These are phyloP conservation scores for Penicillium thymicola DNA, from an alignment of 2,329 filamentous ascomycete species.

Conservation along the genomic window DNA sequence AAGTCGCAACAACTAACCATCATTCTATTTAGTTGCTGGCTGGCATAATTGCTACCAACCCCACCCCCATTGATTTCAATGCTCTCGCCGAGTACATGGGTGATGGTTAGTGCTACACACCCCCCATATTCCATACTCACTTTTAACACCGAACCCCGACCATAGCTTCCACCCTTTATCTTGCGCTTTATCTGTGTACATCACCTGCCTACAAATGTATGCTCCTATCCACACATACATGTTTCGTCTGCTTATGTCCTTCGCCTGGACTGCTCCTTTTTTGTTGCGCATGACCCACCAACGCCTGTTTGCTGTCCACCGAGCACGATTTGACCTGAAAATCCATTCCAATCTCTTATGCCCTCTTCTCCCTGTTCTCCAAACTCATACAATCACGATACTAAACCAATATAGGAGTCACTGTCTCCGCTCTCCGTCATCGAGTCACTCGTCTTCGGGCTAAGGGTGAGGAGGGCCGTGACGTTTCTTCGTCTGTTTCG, in stretches of 20 bases:
- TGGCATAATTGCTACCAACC: background rate
- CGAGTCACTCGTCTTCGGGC: background rate
- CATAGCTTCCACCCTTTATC: background rate
- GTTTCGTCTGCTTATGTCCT: too few species aligned
- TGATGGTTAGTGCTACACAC: background rate
- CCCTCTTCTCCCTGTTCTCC: fast-evolving
- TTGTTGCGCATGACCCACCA: too few species aligned
- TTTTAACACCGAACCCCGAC: background rate
- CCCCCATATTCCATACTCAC: background rate
- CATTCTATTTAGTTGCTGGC: background rate
- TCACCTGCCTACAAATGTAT: too few species aligned
- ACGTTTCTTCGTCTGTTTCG: background rate
- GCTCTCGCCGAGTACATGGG: background rate
- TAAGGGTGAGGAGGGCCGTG: background rate
- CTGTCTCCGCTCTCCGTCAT: background rate
- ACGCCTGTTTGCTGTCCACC: background rate
- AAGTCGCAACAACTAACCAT: background rate
- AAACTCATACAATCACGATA: background rate
- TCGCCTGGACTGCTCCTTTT: background rate
- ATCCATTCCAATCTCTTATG: background rate
- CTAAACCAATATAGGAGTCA: background rate
- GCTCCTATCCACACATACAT: too few species aligned
- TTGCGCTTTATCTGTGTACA: background rate
- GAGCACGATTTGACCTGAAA: too few species aligned
- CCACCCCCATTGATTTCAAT: background rate